A percentile compares a stretch with the other conserved stretches of the same genome.
Evolutionary conservation across 2,329 filamentous ascomycete species (phyloP).

Genomic region (Neoscytalidium dimidiatum): DNA sequence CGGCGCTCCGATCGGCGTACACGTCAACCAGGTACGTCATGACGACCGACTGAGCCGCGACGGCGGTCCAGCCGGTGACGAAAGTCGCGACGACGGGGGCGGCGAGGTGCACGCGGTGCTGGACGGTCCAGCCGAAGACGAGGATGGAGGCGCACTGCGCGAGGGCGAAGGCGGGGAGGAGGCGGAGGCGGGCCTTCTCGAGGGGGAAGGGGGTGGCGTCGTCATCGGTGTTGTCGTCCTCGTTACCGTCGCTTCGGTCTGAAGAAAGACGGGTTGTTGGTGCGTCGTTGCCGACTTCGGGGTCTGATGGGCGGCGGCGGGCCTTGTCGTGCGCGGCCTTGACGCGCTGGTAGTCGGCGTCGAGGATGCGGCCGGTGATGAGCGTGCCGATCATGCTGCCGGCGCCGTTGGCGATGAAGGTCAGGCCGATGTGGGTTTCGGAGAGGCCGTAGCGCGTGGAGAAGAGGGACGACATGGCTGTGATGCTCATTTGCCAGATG

Average conservation of each 20-base stretch:
- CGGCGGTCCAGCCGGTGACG: conserved; percentile 54
- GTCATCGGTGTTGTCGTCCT: not conserved
- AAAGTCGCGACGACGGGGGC: conserved; percentile 55
- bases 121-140: conserved; percentile 56
- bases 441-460: conserved; percentile 44
- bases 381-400: conserved; percentile 59
- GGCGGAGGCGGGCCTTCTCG: conserved; percentile 54
- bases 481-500: conserved; percentile 59
- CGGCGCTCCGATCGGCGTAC: conserved; percentile 52
- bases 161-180: conserved; percentile 49
- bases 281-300: conserved; percentile 31
- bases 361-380: conserved; percentile 54
- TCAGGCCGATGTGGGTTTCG: conserved; percentile 51
- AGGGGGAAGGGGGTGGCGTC: conserved; percentile 43
- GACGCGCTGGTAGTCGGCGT: conserved; percentile 49
- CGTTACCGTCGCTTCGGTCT: not conserved
- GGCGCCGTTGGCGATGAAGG: conserved; percentile 57
- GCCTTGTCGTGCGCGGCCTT: conserved; percentile 46
- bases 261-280: conserved; percentile 38
- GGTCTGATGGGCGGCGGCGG: conserved; percentile 27
- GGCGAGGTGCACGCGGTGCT: conserved; percentile 42
- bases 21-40: conserved; percentile 58
- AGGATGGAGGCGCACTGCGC: conserved; percentile 51
- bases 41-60: conserved; percentile 52
- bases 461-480: conserved; percentile 54